Base-by-base conservation (phyloP, 1,139 yeast genomes). In the Pneumocystis oryctolagi region DNA sequence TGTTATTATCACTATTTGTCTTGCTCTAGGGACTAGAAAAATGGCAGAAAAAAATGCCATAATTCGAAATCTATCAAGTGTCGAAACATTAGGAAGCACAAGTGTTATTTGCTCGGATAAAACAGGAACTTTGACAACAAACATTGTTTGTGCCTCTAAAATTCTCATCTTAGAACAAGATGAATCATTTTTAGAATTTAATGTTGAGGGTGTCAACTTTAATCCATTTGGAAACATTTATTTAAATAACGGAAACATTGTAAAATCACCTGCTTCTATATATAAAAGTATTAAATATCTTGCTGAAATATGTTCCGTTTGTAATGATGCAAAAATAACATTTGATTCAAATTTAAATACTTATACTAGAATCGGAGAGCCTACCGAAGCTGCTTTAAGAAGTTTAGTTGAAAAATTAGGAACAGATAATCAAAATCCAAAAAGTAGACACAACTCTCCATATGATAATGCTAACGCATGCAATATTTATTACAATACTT, bases 21-120 rank as follows among this genome's bases (percentile, higher is more conserved):
- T 92, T 70, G 98, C 98, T 0, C 90, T 92, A 78, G 97, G 98
- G 3, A 92, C 98, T 5, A 89, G 97, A 9, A 82, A 97, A 76
- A 92, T 92, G 98, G 92, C 96, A 31, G 88, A 87, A 73, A 96
- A 92, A 73, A 95, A 95, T 69, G 92, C 90, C 72, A 78, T 92
- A 70, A 98, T 92, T 20, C 82, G 98, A 70, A 96, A 89, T 14
- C 79, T 94, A 68, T 85, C 85, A 70, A 85, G 95, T 58, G 92
- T 98, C 79, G 98, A 94, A 75, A 92, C 96, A 20, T 92, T 94
- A 97, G 98, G 98, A 60, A 90, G 96, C 58, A 98, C 97, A 2
- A 92, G 97, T 18, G 90, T 96, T 6, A 80, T 94, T 62, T 94
- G 98, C 74, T 88, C 97, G 0, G 99, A 94, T 75, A 94, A 92